Conservation (phyloP, 495 filamentous ascomycete genomes). For the Aspergillus funiculosus region DNA sequence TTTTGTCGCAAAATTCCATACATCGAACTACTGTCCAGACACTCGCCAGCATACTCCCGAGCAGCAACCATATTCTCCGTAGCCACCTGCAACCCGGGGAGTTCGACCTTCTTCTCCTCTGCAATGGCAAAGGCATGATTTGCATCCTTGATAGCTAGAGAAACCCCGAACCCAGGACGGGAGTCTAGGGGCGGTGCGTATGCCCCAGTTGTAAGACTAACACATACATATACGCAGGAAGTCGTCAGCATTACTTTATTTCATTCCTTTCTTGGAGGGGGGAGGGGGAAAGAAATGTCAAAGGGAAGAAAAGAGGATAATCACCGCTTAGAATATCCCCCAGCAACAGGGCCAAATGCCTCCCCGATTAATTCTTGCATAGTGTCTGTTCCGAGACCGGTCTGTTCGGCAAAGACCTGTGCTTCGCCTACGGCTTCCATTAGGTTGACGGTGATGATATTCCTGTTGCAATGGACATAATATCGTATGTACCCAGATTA, state of each 20-base stretch:
- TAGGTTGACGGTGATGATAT: slow-evolving; percentile 43
- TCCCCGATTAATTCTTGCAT: slow-evolving; percentile 49
- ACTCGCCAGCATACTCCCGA: slow-evolving; percentile 38
- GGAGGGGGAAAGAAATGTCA: background rate
- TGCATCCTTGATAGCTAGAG: slow-evolving; percentile 44
- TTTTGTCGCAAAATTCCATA: slow-evolving; percentile 40
- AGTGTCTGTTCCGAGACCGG: slow-evolving; percentile 43
- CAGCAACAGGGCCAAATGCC: slow-evolving; percentile 46
- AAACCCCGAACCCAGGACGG: slow-evolving; percentile 42
- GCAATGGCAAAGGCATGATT: slow-evolving; percentile 38
- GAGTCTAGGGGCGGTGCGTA: slow-evolving; percentile 41
- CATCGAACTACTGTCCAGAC: slow-evolving; percentile 43
- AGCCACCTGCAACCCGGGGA: slow-evolving; percentile 37
- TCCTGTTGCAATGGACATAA: slow-evolving; percentile 21
- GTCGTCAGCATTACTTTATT: no score
- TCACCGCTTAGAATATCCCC: slow-evolving; percentile 46
- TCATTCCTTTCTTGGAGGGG: no score
- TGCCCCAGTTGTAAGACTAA: slow-evolving; percentile 40
- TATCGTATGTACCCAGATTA: slow-evolving; percentile 1
- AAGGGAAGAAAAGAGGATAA: no score
- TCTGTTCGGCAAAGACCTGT: slow-evolving; percentile 51
- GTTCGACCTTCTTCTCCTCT: slow-evolving; percentile 28
- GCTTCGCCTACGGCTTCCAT: slow-evolving; percentile 50
- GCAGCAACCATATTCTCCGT: slow-evolving; percentile 39
- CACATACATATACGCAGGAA: no score